A percentile compares a stretch with the other conserved stretches of the same genome.
These are phyloP conservation scores for Xylaria sp. DNA, from an alignment of 2,329 filamentous ascomycete species.

Conservation along the genomic window DNA sequence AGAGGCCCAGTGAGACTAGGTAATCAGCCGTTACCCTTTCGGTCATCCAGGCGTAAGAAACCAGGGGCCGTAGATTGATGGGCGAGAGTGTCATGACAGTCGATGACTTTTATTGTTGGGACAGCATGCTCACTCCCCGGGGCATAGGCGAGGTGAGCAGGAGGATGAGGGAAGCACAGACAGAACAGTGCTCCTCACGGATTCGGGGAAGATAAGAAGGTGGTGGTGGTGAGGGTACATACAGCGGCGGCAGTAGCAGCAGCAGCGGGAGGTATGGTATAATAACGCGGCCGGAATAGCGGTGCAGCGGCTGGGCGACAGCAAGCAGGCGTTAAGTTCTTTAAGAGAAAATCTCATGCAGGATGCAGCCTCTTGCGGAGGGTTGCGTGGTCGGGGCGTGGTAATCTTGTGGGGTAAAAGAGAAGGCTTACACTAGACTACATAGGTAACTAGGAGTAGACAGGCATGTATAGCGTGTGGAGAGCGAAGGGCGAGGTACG, in stretches of 20 bases:
- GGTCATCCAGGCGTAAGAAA: conserved; percentile 47
- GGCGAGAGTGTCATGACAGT: conserved; percentile 48
- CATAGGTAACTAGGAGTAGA: neutral
- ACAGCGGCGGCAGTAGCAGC: neutral
- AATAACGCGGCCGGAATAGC: conserved; percentile 8
- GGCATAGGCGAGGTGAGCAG: conserved; percentile 23
- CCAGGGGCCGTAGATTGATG: conserved; percentile 44
- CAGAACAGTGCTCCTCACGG: conserved; percentile 8
- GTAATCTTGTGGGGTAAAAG: conserved; percentile 32
- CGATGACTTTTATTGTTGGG: conserved; percentile 21
- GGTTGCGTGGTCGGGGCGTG: conserved; percentile 27
- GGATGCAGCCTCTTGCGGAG: conserved; percentile 31
- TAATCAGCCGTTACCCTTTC: conserved; percentile 42
- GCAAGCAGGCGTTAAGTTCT: conserved; percentile 24
- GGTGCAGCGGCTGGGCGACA: conserved; percentile 25
- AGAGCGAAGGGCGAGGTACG: neutral
- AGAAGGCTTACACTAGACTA: conserved; percentile 21
- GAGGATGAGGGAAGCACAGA: conserved; percentile 20
- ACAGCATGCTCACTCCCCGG: conserved; percentile 38
- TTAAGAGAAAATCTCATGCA: conserved; percentile 28
- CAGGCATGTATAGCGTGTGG: neutral
- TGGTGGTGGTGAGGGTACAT: conserved; percentile 5
- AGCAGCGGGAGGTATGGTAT: neutral
- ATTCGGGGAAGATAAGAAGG: conserved; percentile 25
- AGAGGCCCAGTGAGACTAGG: conserved; percentile 44